Evolutionary conservation across 2,329 filamentous ascomycete genomes (phyloP), one percentile per base, ranked within the genome.

Genomic region (Neurospora sp.): DNA sequence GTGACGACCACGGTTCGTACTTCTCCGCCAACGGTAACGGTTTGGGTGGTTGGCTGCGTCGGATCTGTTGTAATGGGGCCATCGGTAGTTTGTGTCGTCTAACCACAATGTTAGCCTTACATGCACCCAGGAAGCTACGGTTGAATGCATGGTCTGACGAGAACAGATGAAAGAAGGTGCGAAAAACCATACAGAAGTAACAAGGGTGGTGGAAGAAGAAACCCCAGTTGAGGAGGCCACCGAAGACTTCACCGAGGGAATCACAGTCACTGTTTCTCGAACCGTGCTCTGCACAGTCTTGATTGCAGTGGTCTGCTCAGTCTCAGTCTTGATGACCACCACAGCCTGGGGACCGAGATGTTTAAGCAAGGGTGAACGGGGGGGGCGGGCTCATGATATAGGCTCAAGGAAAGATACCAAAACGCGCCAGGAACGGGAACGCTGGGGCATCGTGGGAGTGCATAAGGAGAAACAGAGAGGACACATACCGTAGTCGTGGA

Each of bases 1-100:
- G 81, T 81, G 17, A 86, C 81, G 1, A 85, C 88, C 3, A 89
- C 83, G 1, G 86, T 89, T 70, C 81, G 82, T 28, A 88, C 79
- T 5, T 79, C 82, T 19, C 87, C 86, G 10, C 81, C 83, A 6
- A 82, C 81, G 0, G 86, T 89, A 10, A 89, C 82, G 0, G 87
- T 89, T 74, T 84, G 80, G 2, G 87, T 74, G 8, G 79, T 77
- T 8, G 79, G 81, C 10, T 77, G 79, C 23, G 79, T 75, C 23
- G 78, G 66, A 72, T 73, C 71, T 73, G 70, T 12, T 33, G 67
- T 70, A 33, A 62, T 15, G 52, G 52, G 23, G 8, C 33, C 52
- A 62, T n/a, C 1, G 28, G 68, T 67, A 6, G 67, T 70, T 73
- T 8, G 17, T 70, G 17, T 33, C 23, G 67, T 4, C 68, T 69